phyloP scores from a whole-genome alignment of 2,329 filamentous ascomycete species.

The Pseudophaeomoniella oleicola region DNA sequence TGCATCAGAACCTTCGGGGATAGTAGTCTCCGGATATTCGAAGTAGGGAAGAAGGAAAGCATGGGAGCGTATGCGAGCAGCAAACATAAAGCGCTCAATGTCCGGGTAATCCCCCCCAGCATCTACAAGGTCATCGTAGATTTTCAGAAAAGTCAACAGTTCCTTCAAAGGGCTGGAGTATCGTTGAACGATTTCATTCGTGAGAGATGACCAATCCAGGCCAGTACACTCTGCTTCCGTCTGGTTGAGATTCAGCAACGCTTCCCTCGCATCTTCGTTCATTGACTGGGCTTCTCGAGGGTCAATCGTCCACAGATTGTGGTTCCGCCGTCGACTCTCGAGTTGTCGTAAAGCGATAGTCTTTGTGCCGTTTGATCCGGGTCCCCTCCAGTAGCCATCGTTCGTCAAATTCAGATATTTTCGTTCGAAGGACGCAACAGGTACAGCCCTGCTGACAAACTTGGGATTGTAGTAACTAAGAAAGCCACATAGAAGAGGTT shows the following conservation, averaged over 20 bases:
- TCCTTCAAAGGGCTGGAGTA: constrained; percentile 20
- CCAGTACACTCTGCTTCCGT: constrained; percentile 19
- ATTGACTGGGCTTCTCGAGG: constrained; percentile 19
- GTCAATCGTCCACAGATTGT: constrained; percentile 20
- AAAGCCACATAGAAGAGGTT: constrained; percentile 26
- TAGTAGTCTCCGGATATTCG: constrained; percentile 23
- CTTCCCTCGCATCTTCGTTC: constrained; percentile 17
- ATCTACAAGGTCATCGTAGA: background rate
- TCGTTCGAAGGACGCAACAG: constrained; percentile 20
- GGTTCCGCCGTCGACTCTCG: constrained; percentile 21
- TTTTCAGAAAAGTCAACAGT: constrained; percentile 15
- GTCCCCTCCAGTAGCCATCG: constrained; percentile 24
- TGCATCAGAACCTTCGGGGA: constrained; percentile 1
- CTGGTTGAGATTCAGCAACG: constrained; percentile 14
- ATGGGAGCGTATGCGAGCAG: constrained; percentile 15
- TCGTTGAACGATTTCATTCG: constrained; percentile 27
- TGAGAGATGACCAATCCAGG: constrained; percentile 29
- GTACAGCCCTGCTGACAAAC: constrained; percentile 16
- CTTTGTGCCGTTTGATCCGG: constrained; percentile 12
- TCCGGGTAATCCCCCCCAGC: background rate
- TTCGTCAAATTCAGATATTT: constrained; percentile 25
- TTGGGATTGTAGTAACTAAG: constrained; percentile 30
- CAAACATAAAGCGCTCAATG: background rate
- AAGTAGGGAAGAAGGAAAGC: constrained; percentile 30
- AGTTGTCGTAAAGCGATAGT: constrained; percentile 18